Percentiles rank a stretch among this genome's conserved stretches.
phyloP scores from a whole-genome alignment of 2,329 filamentous ascomycete genomes.

The Ustulina deusta region DNA sequence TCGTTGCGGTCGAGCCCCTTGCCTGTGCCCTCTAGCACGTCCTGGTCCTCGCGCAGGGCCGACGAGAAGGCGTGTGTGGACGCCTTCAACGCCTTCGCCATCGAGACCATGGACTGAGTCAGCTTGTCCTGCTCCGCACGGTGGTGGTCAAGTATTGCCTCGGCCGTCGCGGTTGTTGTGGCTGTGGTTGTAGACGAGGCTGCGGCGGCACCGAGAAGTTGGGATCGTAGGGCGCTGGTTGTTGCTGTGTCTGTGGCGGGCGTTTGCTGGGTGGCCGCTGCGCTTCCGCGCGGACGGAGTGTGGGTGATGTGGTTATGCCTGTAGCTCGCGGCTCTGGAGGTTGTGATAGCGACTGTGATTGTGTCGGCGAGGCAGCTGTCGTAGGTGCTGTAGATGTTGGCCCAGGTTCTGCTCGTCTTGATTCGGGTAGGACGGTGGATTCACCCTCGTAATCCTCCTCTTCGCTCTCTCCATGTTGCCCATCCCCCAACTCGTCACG shows the following conservation, averaged over 20 bases:
- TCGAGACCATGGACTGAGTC: slow-evolving; percentile 81
- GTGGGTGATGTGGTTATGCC: slow-evolving; percentile 47
- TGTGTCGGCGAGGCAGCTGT: slow-evolving; percentile 24
- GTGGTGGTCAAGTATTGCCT: slow-evolving; percentile 80
- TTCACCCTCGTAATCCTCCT: slow-evolving; percentile 39
- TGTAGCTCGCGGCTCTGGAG: slow-evolving; percentile 13
- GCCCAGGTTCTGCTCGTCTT: slow-evolving; percentile 13
- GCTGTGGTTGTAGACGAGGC: slow-evolving; percentile 49
- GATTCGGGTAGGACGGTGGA: slow-evolving; percentile 40
- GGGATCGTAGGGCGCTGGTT: slow-evolving; percentile 54
- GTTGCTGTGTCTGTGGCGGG: slow-evolving; percentile 33
- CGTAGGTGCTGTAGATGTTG: slow-evolving; percentile 12
- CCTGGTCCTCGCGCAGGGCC: slow-evolving; percentile 78
- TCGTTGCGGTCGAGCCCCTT: slow-evolving; percentile 83
- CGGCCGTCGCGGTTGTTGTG: slow-evolving; percentile 66
- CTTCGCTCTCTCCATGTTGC: slow-evolving; percentile 30
- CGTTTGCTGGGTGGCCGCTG: slow-evolving; percentile 29
- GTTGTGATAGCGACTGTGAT: slow-evolving; percentile 28
- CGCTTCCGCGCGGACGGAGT: slow-evolving; percentile 49
- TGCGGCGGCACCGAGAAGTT: slow-evolving; percentile 59
- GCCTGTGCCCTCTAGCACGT: slow-evolving; percentile 76
- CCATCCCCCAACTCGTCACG: slow-evolving; percentile 22
- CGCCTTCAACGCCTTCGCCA: slow-evolving; percentile 82
- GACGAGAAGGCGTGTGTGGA: slow-evolving; percentile 78
- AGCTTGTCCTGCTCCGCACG: slow-evolving; percentile 85